Percentiles rank a stretch among this genome's conserved stretches.
phyloP scores from a whole-genome alignment of 371 early-diverging fungal genomes.

The Mortierella sp. region DNA sequence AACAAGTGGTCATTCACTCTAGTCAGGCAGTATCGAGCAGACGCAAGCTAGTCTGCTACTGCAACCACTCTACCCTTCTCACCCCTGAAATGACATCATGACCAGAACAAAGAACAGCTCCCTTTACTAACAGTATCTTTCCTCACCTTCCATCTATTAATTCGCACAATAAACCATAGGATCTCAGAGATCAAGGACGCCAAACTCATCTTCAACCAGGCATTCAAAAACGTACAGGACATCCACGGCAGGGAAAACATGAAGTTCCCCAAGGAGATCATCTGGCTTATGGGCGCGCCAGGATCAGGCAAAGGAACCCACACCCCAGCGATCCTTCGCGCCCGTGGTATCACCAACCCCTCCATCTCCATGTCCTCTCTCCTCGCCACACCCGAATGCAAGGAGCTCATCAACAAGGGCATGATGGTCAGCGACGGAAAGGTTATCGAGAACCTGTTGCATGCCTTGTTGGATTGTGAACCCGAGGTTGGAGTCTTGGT shows the following conservation, averaged over 20 bases:
- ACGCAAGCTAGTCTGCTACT: neutral
- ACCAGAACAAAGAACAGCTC: neutral
- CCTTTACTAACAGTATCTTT: neutral
- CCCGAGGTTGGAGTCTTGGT: slow-evolving; percentile 75
- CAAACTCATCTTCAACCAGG: slow-evolving; percentile 78
- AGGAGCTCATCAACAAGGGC: slow-evolving; percentile 76
- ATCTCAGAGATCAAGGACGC: slow-evolving; percentile 74
- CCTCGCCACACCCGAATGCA: slow-evolving; percentile 73
- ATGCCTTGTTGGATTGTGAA: slow-evolving; percentile 73
- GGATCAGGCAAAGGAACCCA: slow-evolving; percentile 81
- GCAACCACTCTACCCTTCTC: too few species aligned
- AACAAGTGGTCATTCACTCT: neutral
- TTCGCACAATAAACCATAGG: slow-evolving; percentile 19
- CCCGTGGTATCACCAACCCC: slow-evolving; percentile 77
- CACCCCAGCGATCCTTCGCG: slow-evolving; percentile 73
- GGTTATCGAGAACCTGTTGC: slow-evolving; percentile 68
- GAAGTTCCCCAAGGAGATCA: slow-evolving; percentile 75
- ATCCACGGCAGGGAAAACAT: slow-evolving; percentile 72
- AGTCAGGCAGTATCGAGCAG: too few species aligned
- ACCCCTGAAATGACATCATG: slow-evolving; percentile 21
- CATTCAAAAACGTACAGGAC: slow-evolving; percentile 78
- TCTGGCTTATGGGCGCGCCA: slow-evolving; percentile 82
- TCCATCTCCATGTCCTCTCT: slow-evolving; percentile 77
- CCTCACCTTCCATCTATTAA: neutral
- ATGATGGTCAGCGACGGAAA: slow-evolving; percentile 77